Base-by-base conservation (phyloP, 73 alveolate genomes). In the Effrenium voratum region DNA sequence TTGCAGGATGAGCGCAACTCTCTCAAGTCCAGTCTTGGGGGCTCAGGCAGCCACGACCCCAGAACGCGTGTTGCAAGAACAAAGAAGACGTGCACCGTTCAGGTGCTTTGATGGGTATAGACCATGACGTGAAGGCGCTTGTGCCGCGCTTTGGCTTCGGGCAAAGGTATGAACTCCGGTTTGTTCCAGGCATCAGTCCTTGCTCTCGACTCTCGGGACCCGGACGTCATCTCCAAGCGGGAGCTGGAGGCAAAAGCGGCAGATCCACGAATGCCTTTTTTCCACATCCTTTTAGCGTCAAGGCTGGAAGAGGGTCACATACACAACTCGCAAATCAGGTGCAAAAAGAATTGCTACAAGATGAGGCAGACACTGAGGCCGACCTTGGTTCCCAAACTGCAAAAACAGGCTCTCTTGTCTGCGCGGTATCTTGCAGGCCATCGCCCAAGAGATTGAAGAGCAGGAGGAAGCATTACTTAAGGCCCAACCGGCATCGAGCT, bases 351-450 rank as follows among this genome's bases (percentile, higher is more conserved):
- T 32, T 79, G 68, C 68, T 79, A 28, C 90, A 79, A 79, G 90
- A 79, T 79, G 90, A 79, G 30, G 90, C 90, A 79, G 90, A 79
- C 45, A 43, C 90, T 2, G 60, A 79, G 90, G 90, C 90, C 24
- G 13, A 8, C 63, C 63, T 12, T 19, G 19, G 63, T 19, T 12
- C 19, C 43, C 6, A 10, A 2, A 32, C 45, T 45, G 90, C 43
- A 43, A 72, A 49, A 45, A 15, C 8, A 0, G 50, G 47, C 6
- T 72, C 5, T 34, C 45, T 13, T 12, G 34, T 41, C 16, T 36
- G 28, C 2, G 43, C 28, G 28, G 45, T n/a, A 8, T 22, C 3
- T 4, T 6, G 60, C 44, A 79, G 90, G 90, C 90, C 28, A 66
- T 79, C 10, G 90, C 6, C 8, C 68, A 44, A 26, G 90, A 79